phyloP scores from a whole-genome alignment of 257 asterid genomes.

The Capsicum rhomboideum region DNA sequence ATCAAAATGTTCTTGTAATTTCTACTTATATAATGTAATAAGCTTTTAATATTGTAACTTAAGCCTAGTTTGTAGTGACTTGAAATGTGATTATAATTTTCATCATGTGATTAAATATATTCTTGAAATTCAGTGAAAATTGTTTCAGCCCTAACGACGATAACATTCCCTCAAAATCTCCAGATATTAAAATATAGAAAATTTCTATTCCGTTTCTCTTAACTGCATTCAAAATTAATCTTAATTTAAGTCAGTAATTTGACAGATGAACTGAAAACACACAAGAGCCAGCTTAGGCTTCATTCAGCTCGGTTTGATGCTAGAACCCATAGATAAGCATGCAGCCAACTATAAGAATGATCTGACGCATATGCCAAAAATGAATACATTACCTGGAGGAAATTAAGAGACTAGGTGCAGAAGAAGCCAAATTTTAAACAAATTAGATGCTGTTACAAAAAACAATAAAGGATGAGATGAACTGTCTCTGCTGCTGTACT shows the following conservation, averaged over 20 bases:
- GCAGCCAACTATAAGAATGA: background rate
- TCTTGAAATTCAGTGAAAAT: background rate
- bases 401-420: background rate
- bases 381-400: background rate
- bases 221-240: background rate
- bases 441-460: background rate
- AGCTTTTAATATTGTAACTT: background rate
- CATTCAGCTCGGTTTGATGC: background rate
- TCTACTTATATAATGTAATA: background rate
- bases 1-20: background rate
- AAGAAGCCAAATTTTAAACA: background rate
- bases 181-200: background rate
- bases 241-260: background rate
- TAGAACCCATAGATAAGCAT: background rate
- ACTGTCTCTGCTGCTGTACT: background rate
- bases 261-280: background rate
- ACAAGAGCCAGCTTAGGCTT: background rate
- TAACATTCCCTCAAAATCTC: background rate
- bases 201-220: background rate
- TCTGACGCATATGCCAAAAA: background rate
- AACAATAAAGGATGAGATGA: background rate
- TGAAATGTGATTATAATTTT: background rate
- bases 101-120: background rate
- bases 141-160: background rate
- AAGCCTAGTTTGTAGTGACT: background rate